Base-by-base conservation (phyloP, 345 rosid species). In the Brassica incana region DNA sequence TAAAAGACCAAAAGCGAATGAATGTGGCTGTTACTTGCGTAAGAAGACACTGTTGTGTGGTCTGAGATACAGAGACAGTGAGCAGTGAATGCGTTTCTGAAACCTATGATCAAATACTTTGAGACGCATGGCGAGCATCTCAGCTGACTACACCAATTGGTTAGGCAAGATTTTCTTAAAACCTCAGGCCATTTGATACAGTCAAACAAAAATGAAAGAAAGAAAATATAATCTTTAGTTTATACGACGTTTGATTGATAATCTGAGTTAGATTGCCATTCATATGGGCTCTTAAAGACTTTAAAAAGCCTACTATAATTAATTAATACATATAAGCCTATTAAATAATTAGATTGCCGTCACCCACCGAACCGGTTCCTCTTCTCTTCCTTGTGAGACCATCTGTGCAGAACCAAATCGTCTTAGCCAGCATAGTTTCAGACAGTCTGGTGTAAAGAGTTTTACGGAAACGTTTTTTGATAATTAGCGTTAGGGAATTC, bases 11-110 rank as follows among this genome's bases (percentile, higher is more conserved):
- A 25, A 86, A 98, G 80, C 84, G 97, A 72, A 95, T 95, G 98
- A 91, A 93, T 67, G 98, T 93, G 25, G 77, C 99, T 23, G 97
- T 92, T 77, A 95, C 98, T 50, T 89, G 94, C 40, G 89, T 98
- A 56, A 90, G 98, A 83, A 88, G 99, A 76, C 97, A 93, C 73
- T 91, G 97, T 63, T 93, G 99, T 81, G 66, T 93, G 64, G 82
- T 95, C 62, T 95, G 99, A 30, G 97, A 95, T 83, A 89, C 92
- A 1, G 96, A 93, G 81, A 93, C 98, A 18, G 92, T 43, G 52
- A 43, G n/a, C 14, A 43, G 52, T 45, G 15, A 23, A 45, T 45
- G n/a, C n/a, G n/a, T 45, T 45, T 45, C 52, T 45, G n/a, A 45
- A 45, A 83, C 91, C 88, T 65, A 81, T 95, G 74, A 74, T 92